Conservation (phyloP, 805 yeast genomes). For the Zygotorulaspora sp. region DNA sequence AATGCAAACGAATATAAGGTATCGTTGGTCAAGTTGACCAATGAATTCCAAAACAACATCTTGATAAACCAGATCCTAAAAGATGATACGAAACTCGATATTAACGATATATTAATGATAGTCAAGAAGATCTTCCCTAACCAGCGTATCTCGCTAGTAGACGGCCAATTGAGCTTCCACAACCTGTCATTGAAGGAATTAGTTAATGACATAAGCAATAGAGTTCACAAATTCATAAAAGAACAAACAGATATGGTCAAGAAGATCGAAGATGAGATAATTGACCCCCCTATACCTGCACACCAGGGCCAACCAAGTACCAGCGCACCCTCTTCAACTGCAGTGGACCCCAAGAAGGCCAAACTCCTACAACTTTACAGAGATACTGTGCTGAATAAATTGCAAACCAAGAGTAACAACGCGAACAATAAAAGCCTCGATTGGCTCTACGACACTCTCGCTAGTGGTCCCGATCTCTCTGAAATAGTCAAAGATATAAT, state of each 20-base stretch:
- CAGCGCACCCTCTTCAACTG: conserved; percentile 2
- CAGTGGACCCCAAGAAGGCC: conserved; percentile 29
- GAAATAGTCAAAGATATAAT: conserved; percentile 14
- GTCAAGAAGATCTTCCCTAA: conserved; percentile 30
- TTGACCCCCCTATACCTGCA: conserved; percentile 6
- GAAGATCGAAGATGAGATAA: conserved; percentile 23
- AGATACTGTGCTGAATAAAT: conserved; percentile 33
- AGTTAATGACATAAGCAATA: conserved; percentile 19
- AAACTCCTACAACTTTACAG: conserved; percentile 31
- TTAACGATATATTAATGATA: conserved; percentile 30
- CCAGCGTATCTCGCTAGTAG: conserved; percentile 30
- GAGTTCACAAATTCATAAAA: conserved; percentile 17
- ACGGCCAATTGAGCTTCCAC: conserved; percentile 35
- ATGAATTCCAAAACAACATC: conserved; percentile 32
- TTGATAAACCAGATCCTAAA: conserved; percentile 24
- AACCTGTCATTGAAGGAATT: conserved; percentile 26
- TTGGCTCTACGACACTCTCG: conserved; percentile 17
- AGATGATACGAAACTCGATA: conserved; percentile 25
- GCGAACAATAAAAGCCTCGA: conserved; percentile 20
- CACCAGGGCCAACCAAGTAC: conserved; percentile 5
- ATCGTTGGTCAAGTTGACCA: conserved; percentile 32
- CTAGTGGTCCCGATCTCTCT: conserved; percentile 2
- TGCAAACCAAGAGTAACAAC: conserved; percentile 23
- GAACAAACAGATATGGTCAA: conserved; percentile 16
- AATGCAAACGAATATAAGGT: conserved; percentile 23